Conservation (phyloP, 352 stramenopile genomes). For the Phytophthora citrophthora region DNA sequence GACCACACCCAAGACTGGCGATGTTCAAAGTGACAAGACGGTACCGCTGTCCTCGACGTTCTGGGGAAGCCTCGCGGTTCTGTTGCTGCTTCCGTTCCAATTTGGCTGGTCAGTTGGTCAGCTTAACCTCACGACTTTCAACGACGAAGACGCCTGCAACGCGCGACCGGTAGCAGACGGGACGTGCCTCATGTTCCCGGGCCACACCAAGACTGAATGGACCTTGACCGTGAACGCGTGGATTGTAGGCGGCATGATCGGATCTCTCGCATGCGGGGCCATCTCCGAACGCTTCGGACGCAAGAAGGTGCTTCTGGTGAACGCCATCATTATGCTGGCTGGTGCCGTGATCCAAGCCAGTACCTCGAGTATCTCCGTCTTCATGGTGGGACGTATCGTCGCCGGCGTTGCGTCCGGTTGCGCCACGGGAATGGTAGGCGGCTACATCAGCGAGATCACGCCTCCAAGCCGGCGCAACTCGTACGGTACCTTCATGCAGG, state of each 20-base stretch:
- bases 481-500: constrained; percentile 47
- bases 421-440: constrained; percentile 38
- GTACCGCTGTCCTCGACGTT: constrained; percentile 36
- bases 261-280: constrained; percentile 39
- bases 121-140: constrained; percentile 44
- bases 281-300: constrained; percentile 50
- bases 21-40: constrained; percentile 3
- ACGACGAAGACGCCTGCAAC: constrained; percentile 49
- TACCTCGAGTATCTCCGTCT: constrained; percentile 35
- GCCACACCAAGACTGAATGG: constrained; percentile 44
- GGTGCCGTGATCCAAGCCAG: constrained; percentile 42
- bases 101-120: constrained; percentile 57
- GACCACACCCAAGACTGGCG: constrained; percentile 18
- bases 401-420: constrained; percentile 46
- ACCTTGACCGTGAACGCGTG: constrained; percentile 56
- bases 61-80: constrained; percentile 50
- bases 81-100: constrained; percentile 52
- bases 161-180: constrained; percentile 37
- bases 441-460: constrained; percentile 54
- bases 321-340: constrained; percentile 42
- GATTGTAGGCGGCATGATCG: constrained; percentile 65
- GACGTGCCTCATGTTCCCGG: constrained; percentile 36
- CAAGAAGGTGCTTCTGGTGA: constrained; percentile 41
- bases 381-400: constrained; percentile 47
- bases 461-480: constrained; percentile 39